Evolutionary conservation across 352 stramenopile species (phyloP).

Genomic region (Globisporangium canariense): DNA sequence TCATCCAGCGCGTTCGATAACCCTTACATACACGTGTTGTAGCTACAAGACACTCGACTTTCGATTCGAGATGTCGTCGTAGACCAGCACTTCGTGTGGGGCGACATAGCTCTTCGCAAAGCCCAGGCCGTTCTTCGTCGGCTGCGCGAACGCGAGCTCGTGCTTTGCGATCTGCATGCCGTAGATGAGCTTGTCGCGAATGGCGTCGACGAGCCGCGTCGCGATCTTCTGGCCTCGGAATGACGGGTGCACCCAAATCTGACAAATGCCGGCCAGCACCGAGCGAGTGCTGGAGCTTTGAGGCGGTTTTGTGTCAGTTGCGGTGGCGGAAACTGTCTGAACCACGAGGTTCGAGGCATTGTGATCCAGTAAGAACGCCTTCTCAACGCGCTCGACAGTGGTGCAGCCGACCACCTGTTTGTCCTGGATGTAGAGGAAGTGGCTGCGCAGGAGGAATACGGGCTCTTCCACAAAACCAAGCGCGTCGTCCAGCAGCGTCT

Average conservation of each 20-base stretch:
- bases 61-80: slow-evolving; percentile 24
- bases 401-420: slow-evolving; percentile 62
- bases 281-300: not conserved
- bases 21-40: no score
- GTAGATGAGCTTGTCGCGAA: slow-evolving; percentile 72
- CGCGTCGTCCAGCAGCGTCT: slow-evolving; percentile 63
- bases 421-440: slow-evolving; percentile 61
- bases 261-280: slow-evolving; percentile 56
- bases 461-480: slow-evolving; percentile 56
- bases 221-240: slow-evolving; percentile 51
- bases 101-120: slow-evolving; percentile 61
- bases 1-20: no score
- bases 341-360: slow-evolving; percentile 9
- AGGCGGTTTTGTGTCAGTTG: not conserved
- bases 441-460: slow-evolving; percentile 47
- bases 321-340: not conserved
- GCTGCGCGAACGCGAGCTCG: slow-evolving; percentile 68
- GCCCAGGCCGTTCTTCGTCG: slow-evolving; percentile 52
- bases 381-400: slow-evolving; percentile 48
- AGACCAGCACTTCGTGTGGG: slow-evolving; percentile 50
- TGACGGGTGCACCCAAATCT: slow-evolving; percentile 66
- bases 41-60: not conserved
- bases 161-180: slow-evolving; percentile 49
- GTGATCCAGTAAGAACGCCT: slow-evolving; percentile 37
- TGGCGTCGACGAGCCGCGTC: slow-evolving; percentile 52